A percentile compares a stretch with the other conserved stretches of the same genome.
Evolutionary conservation across 106 monocot species (phyloP).

Genomic region (Dioscorea dumetorum): DNA sequence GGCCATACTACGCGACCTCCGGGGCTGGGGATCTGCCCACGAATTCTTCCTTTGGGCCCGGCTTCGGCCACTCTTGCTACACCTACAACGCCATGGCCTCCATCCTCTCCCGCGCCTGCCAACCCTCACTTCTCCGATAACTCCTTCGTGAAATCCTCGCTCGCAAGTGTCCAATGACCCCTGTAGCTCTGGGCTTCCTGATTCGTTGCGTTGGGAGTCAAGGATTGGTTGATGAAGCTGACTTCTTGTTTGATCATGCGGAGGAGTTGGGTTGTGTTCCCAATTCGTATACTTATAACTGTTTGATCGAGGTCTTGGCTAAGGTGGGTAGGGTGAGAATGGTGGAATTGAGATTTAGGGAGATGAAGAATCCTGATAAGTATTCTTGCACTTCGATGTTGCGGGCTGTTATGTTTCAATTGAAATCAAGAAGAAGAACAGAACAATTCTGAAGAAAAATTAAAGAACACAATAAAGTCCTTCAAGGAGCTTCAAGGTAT

Average conservation of each 20-base stretch:
- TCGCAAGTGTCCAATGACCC: slow-evolving; percentile 41
- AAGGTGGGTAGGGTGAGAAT: slow-evolving; percentile 32
- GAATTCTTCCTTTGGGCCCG: slow-evolving; percentile 73
- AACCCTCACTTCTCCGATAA: slow-evolving; percentile 14
- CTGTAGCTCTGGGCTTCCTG: slow-evolving; percentile 69
- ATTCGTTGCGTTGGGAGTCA: slow-evolving; percentile 59
- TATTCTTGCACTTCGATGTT: slow-evolving; percentile 66
- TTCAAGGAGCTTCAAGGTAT: too few species aligned
- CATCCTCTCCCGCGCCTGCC: slow-evolving; percentile 35
- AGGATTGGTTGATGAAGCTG: slow-evolving; percentile 39
- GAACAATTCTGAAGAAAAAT: too few species aligned
- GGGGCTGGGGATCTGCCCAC: slow-evolving; percentile 44
- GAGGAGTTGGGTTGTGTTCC: slow-evolving; percentile 39
- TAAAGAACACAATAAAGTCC: too few species aligned
- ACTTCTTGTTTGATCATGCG: slow-evolving; percentile 39
- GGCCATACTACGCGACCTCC: slow-evolving; percentile 30
- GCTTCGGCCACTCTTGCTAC: slow-evolving; percentile 73
- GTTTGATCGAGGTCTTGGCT: slow-evolving; percentile 66
- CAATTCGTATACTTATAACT: slow-evolving; percentile 71
- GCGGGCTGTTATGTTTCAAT: too few species aligned
- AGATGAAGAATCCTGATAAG: slow-evolving; percentile 64
- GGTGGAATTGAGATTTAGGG: slow-evolving; percentile 39
- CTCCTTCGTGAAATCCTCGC: slow-evolving; percentile 36
- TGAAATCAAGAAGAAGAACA: too few species aligned
- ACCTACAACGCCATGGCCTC: slow-evolving; percentile 75